Percentiles rank a stretch among this genome's conserved stretches.
These are phyloP conservation scores for Thalassiosira profunda DNA, from an alignment of 108 stramenopile genomes.

Conservation along the genomic window DNA sequence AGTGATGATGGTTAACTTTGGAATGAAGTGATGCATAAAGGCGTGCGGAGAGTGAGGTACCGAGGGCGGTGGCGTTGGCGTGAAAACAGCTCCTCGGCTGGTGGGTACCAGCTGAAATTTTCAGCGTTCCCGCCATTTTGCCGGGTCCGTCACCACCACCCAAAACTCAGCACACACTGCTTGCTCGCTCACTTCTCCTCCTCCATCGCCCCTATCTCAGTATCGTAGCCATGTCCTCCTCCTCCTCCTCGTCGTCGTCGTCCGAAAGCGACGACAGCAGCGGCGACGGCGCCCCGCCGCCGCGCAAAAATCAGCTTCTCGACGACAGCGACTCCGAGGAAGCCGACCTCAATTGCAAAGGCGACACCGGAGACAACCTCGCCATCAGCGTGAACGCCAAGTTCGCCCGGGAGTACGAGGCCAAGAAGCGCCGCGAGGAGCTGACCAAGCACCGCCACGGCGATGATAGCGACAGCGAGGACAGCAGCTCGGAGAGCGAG, in stretches of 20 bases:
- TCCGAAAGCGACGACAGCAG: background rate
- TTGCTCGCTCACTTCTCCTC: too few relatives aligned
- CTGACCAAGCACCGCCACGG: conserved; percentile 48
- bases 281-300: background rate
- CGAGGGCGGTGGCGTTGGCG: too few relatives aligned
- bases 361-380: background rate
- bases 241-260: conserved; percentile 12
- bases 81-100: too few relatives aligned
- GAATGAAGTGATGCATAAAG: too few relatives aligned
- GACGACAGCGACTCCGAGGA: conserved; percentile 1
- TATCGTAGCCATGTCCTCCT: conserved; percentile 4
- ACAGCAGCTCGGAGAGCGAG: conserved; percentile 59
- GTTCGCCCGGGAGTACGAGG: conserved; percentile 75
- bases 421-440: conserved; percentile 78
- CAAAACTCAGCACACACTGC: background rate
- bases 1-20: too few relatives aligned
- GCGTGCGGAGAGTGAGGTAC: too few relatives aligned
- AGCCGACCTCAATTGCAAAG: conserved; percentile 2
- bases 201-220: too few relatives aligned
- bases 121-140: background rate
- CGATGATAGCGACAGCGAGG: conserved; percentile 47
- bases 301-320: background rate
- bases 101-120: too few relatives aligned
- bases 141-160: conserved; percentile 1
- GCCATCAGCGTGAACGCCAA: conserved; percentile 62